Evolutionary conservation across 108 stramenopile genomes (phyloP).

Genomic region (Nitzschia putrida): DNA sequence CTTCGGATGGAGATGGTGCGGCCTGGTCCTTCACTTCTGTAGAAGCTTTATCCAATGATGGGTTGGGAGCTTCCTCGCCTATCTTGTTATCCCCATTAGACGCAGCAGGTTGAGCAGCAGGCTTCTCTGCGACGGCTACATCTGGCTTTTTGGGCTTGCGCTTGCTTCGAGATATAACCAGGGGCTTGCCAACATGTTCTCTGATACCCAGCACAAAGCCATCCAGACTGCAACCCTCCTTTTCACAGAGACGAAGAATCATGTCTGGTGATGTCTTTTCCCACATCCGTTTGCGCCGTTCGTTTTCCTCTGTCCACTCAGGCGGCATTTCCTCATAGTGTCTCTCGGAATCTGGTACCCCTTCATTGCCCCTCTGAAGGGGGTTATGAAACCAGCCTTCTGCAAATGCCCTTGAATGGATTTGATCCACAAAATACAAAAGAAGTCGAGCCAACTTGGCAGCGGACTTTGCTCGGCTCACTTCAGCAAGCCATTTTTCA

Average conservation of each 20-base stretch:
- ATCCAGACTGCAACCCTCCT: slow-evolving; percentile 19
- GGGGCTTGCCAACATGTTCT: slow-evolving; percentile 15
- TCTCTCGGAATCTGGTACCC: slow-evolving; percentile 5
- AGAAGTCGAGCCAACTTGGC: slow-evolving; percentile 43
- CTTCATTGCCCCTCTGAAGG: slow-evolving; percentile 25
- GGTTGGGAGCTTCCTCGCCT: no score
- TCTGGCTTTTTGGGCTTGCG: slow-evolving; percentile 19
- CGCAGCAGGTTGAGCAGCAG: no score
- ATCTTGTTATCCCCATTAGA: no score
- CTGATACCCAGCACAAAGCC: slow-evolving; percentile 28
- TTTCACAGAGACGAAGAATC: slow-evolving; percentile 26
- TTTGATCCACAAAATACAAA: slow-evolving; percentile 60
- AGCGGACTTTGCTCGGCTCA: slow-evolving; percentile 49
- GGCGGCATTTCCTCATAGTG: slow-evolving; percentile 28
- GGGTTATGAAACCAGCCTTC: slow-evolving; percentile 55
- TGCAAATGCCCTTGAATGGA: slow-evolving; percentile 53
- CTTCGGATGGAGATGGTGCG: no score
- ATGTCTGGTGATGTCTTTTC: slow-evolving; percentile 28
- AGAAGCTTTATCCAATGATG: no score
- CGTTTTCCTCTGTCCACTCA: slow-evolving; percentile 30
- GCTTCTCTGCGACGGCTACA: no score
- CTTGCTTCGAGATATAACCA: slow-evolving; percentile 22
- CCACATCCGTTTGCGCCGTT: slow-evolving; percentile 34
- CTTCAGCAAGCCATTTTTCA: slow-evolving; percentile 46
- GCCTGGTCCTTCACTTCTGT: no score